Evolutionary conservation across 768 basidiomycete genomes (phyloP).

Genomic region (Lactifluus volemus): DNA sequence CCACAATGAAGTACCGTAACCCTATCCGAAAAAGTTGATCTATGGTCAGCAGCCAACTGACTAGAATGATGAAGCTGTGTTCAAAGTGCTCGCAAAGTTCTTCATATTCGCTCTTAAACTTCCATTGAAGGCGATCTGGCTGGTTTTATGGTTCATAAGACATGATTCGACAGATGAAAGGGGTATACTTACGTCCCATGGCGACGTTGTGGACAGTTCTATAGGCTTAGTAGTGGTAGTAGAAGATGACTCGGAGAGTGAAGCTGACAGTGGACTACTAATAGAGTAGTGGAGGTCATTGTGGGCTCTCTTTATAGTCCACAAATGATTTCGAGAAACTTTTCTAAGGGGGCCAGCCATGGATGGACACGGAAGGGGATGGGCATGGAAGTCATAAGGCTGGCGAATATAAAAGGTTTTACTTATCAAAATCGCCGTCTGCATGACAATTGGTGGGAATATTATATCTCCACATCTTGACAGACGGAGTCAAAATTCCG

Average conservation of each 20-base stretch:
- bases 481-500: too few species aligned
- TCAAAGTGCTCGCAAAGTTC: constrained; percentile 9
- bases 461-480: too few species aligned
- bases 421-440: not conserved
- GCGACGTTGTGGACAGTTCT: not conserved
- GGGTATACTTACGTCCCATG: constrained; percentile 3
- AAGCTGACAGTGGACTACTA: not conserved
- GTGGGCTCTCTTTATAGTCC: constrained; percentile 13
- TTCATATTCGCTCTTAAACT: constrained; percentile 6
- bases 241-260: not conserved
- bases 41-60: not conserved
- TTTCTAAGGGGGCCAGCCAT: constrained; percentile 12
- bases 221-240: not conserved
- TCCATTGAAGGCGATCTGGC: constrained; percentile 1
- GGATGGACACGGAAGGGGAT: not conserved
- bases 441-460: too few species aligned
- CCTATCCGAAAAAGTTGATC: not conserved
- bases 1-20: not conserved
- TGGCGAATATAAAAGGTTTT: not conserved
- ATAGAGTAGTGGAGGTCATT: constrained; percentile 7
- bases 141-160: not conserved
- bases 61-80: not conserved
- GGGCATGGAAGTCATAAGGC: not conserved
- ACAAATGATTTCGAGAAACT: constrained; percentile 5
- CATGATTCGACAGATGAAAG: not conserved